These are phyloP conservation scores for Thinopyrum obtusiflorum DNA, from an alignment of 202 grass and related monocot genomes.

Conservation along the genomic window DNA sequence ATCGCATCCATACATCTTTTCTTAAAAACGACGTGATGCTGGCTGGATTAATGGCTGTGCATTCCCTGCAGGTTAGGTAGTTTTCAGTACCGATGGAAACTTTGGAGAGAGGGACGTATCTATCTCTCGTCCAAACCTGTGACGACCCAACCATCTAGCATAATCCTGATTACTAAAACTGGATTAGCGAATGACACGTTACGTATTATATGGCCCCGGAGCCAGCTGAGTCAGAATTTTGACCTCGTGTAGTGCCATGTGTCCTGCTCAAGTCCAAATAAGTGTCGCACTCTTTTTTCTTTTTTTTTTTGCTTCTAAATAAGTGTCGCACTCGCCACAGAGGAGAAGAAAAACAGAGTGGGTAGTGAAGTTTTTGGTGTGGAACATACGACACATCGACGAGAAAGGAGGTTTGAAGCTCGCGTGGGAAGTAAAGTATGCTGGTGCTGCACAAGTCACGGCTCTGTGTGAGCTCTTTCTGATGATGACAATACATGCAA, in stretches of 20 bases:
- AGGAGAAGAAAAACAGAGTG: too few species aligned
- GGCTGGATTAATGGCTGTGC: neutral
- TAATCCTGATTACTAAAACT: neutral
- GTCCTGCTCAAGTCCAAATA: neutral
- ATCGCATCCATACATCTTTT: neutral
- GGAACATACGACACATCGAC: neutral
- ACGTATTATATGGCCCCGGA: neutral
- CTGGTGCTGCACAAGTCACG: neutral
- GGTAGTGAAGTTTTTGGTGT: neutral
- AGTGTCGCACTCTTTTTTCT: too few species aligned
- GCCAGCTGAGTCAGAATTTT: neutral
- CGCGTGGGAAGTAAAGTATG: neutral
- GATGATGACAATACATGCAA: neutral
- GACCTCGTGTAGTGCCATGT: neutral
- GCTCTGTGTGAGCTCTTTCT: neutral
- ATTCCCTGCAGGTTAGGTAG: neutral
- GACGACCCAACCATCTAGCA: constrained; percentile 14
- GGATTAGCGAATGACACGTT: neutral
- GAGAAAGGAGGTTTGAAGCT: neutral
- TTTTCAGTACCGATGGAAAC: neutral
- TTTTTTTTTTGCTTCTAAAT: neutral
- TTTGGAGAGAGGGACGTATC: neutral
- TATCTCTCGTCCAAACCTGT: neutral
- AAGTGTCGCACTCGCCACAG: too few species aligned
- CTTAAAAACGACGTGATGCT: neutral